A percentile compares a stretch with the other conserved stretches of the same genome.
Evolutionary conservation across 352 stramenopile species (phyloP).

Genomic region (Pythium periplocum): DNA sequence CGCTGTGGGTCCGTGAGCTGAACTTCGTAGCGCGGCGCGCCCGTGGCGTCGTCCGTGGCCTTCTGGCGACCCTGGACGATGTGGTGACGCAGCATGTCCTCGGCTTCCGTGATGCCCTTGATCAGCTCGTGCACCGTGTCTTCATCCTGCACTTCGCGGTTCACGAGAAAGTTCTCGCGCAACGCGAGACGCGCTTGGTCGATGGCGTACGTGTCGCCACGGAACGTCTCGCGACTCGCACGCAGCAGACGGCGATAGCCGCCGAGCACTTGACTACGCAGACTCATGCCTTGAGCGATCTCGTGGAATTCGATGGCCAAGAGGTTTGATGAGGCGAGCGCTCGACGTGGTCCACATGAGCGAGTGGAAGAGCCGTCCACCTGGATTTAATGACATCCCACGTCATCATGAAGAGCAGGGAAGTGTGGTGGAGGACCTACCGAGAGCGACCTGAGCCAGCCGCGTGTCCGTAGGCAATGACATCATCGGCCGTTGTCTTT

Average conservation of each 20-base stretch:
- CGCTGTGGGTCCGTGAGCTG: conserved; percentile 78
- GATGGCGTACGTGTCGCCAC: conserved; percentile 58
- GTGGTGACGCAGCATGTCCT: conserved; percentile 81
- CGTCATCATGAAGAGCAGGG: too few species aligned
- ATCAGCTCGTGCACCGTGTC: conserved; percentile 51
- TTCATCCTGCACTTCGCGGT: conserved; percentile 51
- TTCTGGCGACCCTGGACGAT: conserved; percentile 78
- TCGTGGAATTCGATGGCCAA: too few species aligned
- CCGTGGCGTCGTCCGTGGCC: conserved; percentile 19
- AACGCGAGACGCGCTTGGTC: conserved; percentile 49
- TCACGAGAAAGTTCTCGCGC: conserved; percentile 64
- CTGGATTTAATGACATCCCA: too few species aligned
- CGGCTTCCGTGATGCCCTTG: conserved; percentile 74
- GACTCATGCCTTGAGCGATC: conserved; percentile 25
- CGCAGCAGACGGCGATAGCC: conserved; percentile 75
- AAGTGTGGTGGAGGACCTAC: too few species aligned
- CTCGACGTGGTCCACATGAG: conserved; percentile 7
- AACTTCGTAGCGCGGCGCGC: conserved; percentile 54
- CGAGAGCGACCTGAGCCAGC: too few species aligned
- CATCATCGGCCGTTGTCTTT: conserved; percentile 9
- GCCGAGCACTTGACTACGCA: conserved; percentile 53
- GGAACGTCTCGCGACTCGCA: conserved; percentile 69
- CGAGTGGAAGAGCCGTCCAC: too few species aligned
- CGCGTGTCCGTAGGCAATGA: conserved; percentile 4
- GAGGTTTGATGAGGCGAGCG: too few species aligned